Evolutionary conservation across 1,139 yeast species (phyloP), one percentile per base, ranked within the genome.

Genomic region (Pichia sp.): DNA sequence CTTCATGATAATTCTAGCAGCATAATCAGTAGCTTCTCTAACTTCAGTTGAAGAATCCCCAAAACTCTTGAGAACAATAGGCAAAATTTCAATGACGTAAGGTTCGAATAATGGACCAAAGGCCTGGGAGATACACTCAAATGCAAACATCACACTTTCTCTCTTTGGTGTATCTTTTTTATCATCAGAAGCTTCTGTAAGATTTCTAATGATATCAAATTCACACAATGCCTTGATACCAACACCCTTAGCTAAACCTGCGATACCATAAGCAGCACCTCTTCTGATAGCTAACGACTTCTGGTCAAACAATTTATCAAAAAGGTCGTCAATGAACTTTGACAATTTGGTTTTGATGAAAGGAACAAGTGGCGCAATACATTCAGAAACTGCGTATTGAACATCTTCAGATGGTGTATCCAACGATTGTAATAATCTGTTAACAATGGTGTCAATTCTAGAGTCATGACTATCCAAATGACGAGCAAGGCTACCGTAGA

Each of bases 221-320:
- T 81, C 80, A 5, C 86, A 70, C 37, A 91, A 63, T 0, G 94
- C 70, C 39, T 76, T 70, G 38, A 93, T 77, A 45, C 97, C 98
- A 21, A 76, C 72, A 42, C 99, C 98, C 54, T 85, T 82, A 11
- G 84, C 93, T 32, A 91, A 62, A 44, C 98, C 98, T 9, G 97
- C 84, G 48, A 91, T 72, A 59, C 97, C 98, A 60, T 84, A 87
- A 1, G 98, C 97, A 1, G 96, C 93, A 53, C 98, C 99, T 48
- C 91, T 74, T 56, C 96, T 74, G 13, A 70, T 65, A 0, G 80
- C 75, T 32, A 69, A 58, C 3, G 66, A 60, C 16, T 66, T 63
- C 8, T 70, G 68, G 20, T 63, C 62, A 50, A 81, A 77, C 24
- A 88, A 64, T 46, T 71, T 74, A 4, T 66, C 70, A 51, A 84